phyloP scores from a whole-genome alignment of 2,329 filamentous ascomycete species.

The Elsinoe australis region DNA sequence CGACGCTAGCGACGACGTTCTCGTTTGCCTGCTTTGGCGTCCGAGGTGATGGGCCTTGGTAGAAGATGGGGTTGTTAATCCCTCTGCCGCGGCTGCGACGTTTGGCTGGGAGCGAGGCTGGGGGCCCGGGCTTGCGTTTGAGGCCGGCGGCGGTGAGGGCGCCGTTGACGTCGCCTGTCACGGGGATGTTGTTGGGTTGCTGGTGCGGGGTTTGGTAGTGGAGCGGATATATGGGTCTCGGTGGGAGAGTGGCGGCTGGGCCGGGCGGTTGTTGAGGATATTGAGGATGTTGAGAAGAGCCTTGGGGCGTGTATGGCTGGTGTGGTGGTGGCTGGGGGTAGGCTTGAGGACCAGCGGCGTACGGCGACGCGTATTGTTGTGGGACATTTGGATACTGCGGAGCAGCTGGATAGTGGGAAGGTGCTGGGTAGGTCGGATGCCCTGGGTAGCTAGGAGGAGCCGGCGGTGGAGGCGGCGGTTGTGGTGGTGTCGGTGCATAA shows the following conservation, averaged over 20 bases:
- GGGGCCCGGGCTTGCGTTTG: background rate
- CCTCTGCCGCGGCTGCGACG: slow-evolving; percentile 3
- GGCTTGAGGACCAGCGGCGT: background rate
- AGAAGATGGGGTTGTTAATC: slow-evolving; percentile 15
- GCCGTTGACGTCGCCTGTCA: background rate
- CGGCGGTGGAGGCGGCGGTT: background rate
- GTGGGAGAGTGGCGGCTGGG: too few relatives aligned
- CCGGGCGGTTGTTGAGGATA: background rate
- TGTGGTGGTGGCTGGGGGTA: background rate
- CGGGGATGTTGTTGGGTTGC: background rate
- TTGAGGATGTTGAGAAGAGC: slow-evolving; percentile 2
- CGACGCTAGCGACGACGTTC: slow-evolving; percentile 2
- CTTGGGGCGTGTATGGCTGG: slow-evolving; percentile 9
- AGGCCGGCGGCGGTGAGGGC: background rate
- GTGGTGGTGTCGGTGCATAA: background rate
- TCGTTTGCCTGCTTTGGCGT: background rate
- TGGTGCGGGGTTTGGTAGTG: background rate
- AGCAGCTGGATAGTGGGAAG: too few relatives aligned
- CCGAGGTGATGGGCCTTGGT: background rate
- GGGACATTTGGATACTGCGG: background rate
- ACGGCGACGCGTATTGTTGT: slow-evolving; percentile 1
- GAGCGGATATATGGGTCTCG: too few relatives aligned
- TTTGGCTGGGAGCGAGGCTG: background rate
- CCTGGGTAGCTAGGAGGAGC: background rate
- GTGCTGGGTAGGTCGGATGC: background rate